phyloP scores from a whole-genome alignment of 163 green algal genomes.

The Scenedesmus sp. region DNA sequence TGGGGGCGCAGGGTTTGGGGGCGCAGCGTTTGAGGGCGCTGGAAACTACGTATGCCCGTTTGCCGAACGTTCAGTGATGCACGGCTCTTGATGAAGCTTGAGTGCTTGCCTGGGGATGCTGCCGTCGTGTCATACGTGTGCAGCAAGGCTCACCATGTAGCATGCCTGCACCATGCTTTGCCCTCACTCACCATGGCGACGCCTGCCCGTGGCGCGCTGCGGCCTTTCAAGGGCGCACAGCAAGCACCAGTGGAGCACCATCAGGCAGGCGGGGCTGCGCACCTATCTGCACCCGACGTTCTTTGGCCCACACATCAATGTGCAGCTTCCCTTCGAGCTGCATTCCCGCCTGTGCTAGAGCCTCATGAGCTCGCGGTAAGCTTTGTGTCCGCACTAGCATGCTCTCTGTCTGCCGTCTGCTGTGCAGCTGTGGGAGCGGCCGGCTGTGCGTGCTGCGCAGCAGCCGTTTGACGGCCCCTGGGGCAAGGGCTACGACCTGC shows the following conservation, averaged over 20 bases:
- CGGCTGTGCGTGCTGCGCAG: neutral
- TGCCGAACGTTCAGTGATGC: too few relatives aligned
- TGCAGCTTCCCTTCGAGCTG: neutral
- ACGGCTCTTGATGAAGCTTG: too few relatives aligned
- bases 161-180: neutral
- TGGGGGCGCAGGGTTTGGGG: too few relatives aligned
- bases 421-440: constrained; percentile 21
- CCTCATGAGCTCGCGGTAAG: too few relatives aligned
- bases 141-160: neutral
- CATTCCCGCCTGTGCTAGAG: neutral
- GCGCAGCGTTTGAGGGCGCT: too few relatives aligned
- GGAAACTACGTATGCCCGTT: too few relatives aligned
- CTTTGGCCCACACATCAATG: constrained; percentile 40
- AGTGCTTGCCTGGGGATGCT: neutral
- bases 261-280: constrained; percentile 34
- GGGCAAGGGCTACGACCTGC: constrained; percentile 73
- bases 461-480: constrained; percentile 48
- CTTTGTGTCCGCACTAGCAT: neutral
- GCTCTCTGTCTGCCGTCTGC: neutral
- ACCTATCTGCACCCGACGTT: constrained; percentile 28
- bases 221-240: constrained; percentile 44
- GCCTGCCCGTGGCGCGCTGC: constrained; percentile 34
- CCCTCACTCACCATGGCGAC: constrained; percentile 48
- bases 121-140: neutral
- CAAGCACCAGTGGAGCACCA: constrained; percentile 46